phyloP scores from a whole-genome alignment of 179 eudicot species.

The Corrigiola litoralis region DNA sequence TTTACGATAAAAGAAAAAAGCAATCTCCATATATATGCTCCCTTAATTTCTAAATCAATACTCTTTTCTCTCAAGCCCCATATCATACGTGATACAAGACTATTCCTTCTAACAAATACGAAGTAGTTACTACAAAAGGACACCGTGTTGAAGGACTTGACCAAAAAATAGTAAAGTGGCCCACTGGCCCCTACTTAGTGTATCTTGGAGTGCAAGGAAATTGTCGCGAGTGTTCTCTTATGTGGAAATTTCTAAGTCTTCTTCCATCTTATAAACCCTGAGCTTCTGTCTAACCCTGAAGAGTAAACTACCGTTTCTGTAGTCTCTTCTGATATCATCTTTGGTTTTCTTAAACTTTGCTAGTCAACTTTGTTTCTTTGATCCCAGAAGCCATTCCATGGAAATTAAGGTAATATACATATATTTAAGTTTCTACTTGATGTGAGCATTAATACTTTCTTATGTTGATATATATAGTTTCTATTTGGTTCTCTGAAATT shows the following conservation, averaged over 20 bases:
- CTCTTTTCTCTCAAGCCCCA: no score
- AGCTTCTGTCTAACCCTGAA: not conserved
- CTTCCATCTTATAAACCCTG: not conserved
- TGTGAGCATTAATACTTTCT: conserved; percentile 2
- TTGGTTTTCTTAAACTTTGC: not conserved
- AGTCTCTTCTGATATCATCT: conserved; percentile 14
- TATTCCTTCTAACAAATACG: not conserved
- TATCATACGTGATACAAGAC: not conserved
- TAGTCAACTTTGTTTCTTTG: conserved; percentile 10
- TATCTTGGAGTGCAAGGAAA: conserved; percentile 10
- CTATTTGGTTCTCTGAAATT: not conserved
- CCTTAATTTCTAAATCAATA: no score
- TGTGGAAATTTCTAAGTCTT: conserved; percentile 13
- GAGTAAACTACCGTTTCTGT: conserved; percentile 2
- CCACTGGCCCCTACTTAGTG: not conserved
- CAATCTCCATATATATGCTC: not conserved
- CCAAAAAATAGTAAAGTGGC: not conserved
- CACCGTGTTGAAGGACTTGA: not conserved
- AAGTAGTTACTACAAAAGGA: not conserved
- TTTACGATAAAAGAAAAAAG: no score
- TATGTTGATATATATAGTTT: not conserved
- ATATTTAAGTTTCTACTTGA: not conserved
- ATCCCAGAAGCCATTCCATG: conserved; percentile 14
- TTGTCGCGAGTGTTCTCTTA: conserved; percentile 5
- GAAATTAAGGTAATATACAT: conserved; percentile 22